Conservation (phyloP, 2,329 filamentous ascomycete genomes). For the Penicillium paneum region DNA sequence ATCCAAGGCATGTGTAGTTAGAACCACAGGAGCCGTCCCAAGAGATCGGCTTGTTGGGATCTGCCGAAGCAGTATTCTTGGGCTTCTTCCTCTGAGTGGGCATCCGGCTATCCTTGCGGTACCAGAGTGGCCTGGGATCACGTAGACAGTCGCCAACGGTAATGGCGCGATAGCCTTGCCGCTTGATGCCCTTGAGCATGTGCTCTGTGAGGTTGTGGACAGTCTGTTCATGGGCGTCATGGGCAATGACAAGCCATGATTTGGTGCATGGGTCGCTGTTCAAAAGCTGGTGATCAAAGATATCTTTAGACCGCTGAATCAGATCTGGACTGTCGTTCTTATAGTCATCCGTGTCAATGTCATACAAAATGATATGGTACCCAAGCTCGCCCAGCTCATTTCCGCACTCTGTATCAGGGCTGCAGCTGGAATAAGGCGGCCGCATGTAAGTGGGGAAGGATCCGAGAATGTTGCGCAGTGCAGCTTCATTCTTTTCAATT, state of each 20-base stretch:
- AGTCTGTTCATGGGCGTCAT: conserved; percentile 45
- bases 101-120: conserved; percentile 38
- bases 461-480: conserved; percentile 48
- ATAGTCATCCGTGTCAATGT: conserved; percentile 50
- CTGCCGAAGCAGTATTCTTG: conserved; percentile 11
- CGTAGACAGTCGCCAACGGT: conserved; percentile 46
- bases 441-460: conserved; percentile 54
- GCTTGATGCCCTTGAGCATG: conserved; percentile 35
- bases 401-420: conserved; percentile 37
- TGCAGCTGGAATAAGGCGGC: conserved; percentile 49
- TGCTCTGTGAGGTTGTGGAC: conserved; percentile 43
- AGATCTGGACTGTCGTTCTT: conserved; percentile 36
- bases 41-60: conserved; percentile 26
- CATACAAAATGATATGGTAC: conserved; percentile 49
- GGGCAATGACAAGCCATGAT: conserved; percentile 43
- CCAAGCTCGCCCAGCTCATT: conserved; percentile 46
- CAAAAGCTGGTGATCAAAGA: conserved; percentile 36
- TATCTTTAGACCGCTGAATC: conserved; percentile 42
- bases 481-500: conserved; percentile 49
- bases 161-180: conserved; percentile 37
- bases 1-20: conserved; percentile 35
- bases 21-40: conserved; percentile 36
- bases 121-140: conserved; percentile 41
- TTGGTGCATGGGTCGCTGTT: conserved; percentile 25
- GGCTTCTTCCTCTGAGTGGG: conserved; percentile 11